Conservation (phyloP, 1,139 yeast genomes). For the Saccharomycopsis phalli region DNA sequence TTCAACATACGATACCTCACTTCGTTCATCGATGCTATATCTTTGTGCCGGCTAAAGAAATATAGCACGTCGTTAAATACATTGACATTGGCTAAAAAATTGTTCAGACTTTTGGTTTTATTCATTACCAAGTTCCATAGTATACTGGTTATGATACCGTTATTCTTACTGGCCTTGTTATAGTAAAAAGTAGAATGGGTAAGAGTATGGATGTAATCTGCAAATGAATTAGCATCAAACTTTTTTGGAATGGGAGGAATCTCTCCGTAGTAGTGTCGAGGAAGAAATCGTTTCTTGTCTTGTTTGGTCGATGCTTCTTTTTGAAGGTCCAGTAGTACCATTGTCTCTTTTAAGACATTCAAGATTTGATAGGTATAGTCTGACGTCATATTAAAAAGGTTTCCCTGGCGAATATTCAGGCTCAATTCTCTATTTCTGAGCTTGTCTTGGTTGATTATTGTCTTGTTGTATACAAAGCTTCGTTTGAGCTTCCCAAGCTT, state of each 20-base stretch:
- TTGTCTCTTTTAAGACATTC: slow-evolving; percentile 10
- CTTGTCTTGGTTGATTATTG: slow-evolving; percentile 3
- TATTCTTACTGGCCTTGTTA: slow-evolving; percentile 27
- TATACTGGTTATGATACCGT: slow-evolving; percentile 30
- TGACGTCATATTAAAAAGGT: slow-evolving; percentile 3
- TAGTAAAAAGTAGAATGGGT: slow-evolving; percentile 30
- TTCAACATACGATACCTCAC: slow-evolving; percentile 32
- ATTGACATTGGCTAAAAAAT: slow-evolving; percentile 27
- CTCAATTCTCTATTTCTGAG: background rate
- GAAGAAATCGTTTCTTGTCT: background rate
- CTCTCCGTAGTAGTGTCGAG: slow-evolving; percentile 25
- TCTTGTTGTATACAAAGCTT: slow-evolving; percentile 1
- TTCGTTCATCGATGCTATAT: slow-evolving; percentile 36
- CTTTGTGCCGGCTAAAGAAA: slow-evolving; percentile 31
- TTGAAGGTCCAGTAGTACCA: slow-evolving; percentile 3
- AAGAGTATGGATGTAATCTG: slow-evolving; percentile 27
- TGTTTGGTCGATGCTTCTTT: background rate
- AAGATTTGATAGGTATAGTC: slow-evolving; percentile 11
- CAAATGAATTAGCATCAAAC: slow-evolving; percentile 26
- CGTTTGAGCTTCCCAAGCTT: slow-evolving; percentile 3
- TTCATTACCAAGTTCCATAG: slow-evolving; percentile 34
- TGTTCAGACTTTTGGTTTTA: slow-evolving; percentile 29
- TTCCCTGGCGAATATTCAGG: background rate
- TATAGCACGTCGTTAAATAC: slow-evolving; percentile 38
- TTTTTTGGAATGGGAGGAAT: slow-evolving; percentile 29